phyloP scores from a whole-genome alignment of 306 rosid genomes.

The Dryas drummondii region DNA sequence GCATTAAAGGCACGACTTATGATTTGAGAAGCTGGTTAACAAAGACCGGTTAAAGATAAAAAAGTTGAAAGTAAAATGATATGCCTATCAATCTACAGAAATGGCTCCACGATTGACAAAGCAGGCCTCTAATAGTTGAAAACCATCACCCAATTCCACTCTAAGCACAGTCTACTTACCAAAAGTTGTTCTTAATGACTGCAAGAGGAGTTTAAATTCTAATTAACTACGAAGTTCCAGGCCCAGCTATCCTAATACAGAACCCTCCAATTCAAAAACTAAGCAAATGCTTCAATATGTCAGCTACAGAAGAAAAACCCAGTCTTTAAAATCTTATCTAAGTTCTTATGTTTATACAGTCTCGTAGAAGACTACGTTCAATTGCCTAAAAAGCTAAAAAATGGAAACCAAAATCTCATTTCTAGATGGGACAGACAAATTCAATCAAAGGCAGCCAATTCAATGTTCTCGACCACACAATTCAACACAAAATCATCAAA shows the following conservation, averaged over 20 bases:
- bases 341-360: neutral
- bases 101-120: neutral
- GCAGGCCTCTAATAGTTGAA: neutral
- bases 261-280: neutral
- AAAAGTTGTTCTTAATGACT: neutral
- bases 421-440: neutral
- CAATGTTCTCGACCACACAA: neutral
- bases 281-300: neutral
- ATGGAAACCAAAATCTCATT: neutral
- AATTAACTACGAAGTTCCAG: neutral
- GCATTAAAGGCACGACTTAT: neutral
- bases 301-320: neutral
- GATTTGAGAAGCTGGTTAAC: neutral
- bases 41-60: neutral
- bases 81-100: neutral
- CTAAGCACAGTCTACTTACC: neutral
- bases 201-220: neutral
- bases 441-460: neutral
- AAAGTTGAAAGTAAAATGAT: neutral
- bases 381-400: neutral
- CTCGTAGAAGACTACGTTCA: neutral
- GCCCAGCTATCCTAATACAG: neutral
- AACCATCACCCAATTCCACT: constrained; percentile 9
- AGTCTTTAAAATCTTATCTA: neutral
- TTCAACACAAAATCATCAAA: neutral